These are phyloP conservation scores for Sicyos edulis DNA, from an alignment of 306 rosid genomes.

Conservation along the genomic window DNA sequence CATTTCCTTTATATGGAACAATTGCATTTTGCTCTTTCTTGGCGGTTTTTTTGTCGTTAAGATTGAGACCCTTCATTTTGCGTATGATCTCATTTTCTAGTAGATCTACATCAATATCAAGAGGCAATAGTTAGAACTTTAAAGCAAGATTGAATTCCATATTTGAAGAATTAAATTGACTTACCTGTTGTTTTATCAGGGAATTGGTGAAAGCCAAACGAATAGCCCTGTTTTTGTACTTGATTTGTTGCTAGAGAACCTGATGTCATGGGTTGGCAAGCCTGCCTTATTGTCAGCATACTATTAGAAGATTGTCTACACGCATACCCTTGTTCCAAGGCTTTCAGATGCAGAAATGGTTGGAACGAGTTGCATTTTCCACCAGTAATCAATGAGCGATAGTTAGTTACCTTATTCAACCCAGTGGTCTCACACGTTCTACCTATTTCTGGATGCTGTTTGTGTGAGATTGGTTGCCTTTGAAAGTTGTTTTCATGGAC, in stretches of 20 bases:
- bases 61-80: conserved; percentile 39
- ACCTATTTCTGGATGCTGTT: conserved; percentile 24
- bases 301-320: conserved; percentile 12
- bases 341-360: conserved; percentile 19
- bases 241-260: conserved; percentile 18
- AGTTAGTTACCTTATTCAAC: conserved; percentile 12
- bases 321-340: conserved; percentile 23
- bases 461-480: conserved; percentile 27
- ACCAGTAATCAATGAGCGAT: conserved; percentile 12
- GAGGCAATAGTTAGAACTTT: conserved; percentile 21
- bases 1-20: conserved; percentile 55
- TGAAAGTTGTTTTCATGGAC: conserved; percentile 25
- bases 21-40: conserved; percentile 49
- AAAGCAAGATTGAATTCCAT: neutral
- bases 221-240: conserved; percentile 15
- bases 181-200: conserved; percentile 5
- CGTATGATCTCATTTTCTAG: conserved; percentile 38
- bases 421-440: neutral
- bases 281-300: conserved; percentile 20
- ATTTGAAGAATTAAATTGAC: neutral
- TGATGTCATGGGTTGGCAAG: conserved; percentile 10
- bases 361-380: conserved; percentile 20
- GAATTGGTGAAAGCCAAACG: conserved; percentile 21
- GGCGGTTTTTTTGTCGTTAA: conserved; percentile 33
- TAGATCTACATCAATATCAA: conserved; percentile 45